A percentile compares a stretch with the other conserved stretches of the same genome.
phyloP scores from a whole-genome alignment of 225 moss, liverwort and hornwort genomes.

The Anthoceros angustus region DNA sequence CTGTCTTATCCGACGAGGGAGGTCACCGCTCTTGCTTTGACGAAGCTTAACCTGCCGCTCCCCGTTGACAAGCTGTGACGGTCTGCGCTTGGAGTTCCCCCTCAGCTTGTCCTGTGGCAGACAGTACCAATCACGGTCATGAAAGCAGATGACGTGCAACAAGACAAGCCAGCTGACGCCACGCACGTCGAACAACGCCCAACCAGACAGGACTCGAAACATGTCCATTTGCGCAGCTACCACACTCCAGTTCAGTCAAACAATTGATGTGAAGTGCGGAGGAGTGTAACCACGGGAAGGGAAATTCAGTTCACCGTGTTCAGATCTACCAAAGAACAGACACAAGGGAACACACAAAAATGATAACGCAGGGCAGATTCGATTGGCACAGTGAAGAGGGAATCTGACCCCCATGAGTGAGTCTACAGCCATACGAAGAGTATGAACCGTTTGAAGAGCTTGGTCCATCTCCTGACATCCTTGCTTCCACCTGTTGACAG shows the following conservation, averaged over 20 bases:
- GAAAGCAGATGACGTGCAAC: background rate
- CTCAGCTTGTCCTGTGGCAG: background rate
- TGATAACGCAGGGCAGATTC: background rate
- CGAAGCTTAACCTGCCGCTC: background rate
- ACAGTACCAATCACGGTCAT: background rate
- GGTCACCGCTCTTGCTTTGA: background rate
- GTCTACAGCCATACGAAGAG: slow-evolving; percentile 3
- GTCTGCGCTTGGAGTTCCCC: background rate
- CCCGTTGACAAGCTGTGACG: background rate
- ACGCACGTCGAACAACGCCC: too few species aligned
- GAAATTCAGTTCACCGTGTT: background rate
- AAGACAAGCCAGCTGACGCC: background rate
- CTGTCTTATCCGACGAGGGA: background rate
- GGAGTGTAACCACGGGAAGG: too few species aligned
- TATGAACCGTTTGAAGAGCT: background rate
- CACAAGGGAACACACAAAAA: background rate
- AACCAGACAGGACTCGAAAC: too few species aligned
- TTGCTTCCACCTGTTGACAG: background rate
- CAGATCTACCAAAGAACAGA: background rate
- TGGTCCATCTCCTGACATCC: background rate
- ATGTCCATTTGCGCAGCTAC: too few species aligned
- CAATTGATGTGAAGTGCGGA: too few species aligned
- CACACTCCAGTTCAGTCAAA: too few species aligned
- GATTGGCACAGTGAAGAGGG: background rate
- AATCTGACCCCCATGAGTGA: background rate